These are phyloP conservation scores for Leucosporidium creatinivorum DNA, from an alignment of 768 basidiomycete species.

Conservation along the genomic window DNA sequence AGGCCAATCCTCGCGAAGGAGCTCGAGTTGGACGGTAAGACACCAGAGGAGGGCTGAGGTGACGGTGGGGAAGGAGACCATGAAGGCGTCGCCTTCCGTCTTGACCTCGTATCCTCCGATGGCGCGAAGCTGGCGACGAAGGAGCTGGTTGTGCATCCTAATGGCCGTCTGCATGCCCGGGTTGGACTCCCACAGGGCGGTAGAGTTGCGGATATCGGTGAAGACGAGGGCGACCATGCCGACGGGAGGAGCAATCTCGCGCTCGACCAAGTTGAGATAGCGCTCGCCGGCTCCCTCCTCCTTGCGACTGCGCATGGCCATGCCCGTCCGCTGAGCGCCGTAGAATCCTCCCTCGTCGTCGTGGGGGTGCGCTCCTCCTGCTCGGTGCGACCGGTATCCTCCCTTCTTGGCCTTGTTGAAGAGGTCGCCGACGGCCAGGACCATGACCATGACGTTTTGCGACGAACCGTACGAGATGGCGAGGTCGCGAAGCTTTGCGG, in stretches of 20 bases:
- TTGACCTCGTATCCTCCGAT: slow-evolving; percentile 99
- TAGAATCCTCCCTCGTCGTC: slow-evolving; percentile 50
- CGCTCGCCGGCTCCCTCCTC: slow-evolving; percentile 39
- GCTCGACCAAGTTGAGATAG: slow-evolving; percentile 50
- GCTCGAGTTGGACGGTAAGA: slow-evolving; percentile 70
- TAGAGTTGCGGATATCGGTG: slow-evolving; percentile 96
- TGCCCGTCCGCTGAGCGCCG: slow-evolving; percentile 38
- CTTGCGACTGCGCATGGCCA: slow-evolving; percentile 32
- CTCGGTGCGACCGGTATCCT: slow-evolving; percentile 24
- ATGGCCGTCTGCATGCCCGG: slow-evolving; percentile 92
- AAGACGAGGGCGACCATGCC: slow-evolving; percentile 91
- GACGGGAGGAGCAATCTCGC: slow-evolving; percentile 72
- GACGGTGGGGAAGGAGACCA: slow-evolving; percentile 91
- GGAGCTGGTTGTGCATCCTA: slow-evolving; percentile 74
- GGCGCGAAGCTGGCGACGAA: slow-evolving; percentile 74
- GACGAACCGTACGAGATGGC: slow-evolving; percentile 94
- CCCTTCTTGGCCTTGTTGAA: slow-evolving; percentile 46
- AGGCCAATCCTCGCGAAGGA: slow-evolving; percentile 81
- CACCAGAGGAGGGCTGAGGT: slow-evolving; percentile 84
- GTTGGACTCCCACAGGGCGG: slow-evolving; percentile 91
- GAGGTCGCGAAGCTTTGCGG: slow-evolving; percentile 92
- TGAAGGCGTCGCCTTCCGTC: slow-evolving; percentile 98
- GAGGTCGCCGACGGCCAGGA: slow-evolving; percentile 71
- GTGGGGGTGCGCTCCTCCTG: slow-evolving; percentile 32
- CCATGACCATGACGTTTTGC: slow-evolving; percentile 96